Percentiles rank a stretch among this genome's conserved stretches.
Evolutionary conservation across 306 rosid species (phyloP).

Genomic region (Oxytropis ochrocephala): DNA sequence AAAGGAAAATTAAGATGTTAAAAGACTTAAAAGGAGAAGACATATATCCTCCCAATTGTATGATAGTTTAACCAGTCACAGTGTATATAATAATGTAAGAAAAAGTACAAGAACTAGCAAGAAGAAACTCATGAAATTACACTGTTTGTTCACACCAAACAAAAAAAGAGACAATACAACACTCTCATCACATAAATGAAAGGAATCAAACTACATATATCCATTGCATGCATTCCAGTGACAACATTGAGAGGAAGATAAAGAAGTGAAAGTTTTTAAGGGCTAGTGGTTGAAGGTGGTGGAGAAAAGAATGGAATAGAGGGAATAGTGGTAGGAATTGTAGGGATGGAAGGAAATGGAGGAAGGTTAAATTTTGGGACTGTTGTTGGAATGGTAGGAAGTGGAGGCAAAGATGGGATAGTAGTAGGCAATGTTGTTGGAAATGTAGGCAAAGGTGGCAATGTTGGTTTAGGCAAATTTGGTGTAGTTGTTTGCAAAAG

Average conservation of each 20-base stretch:
- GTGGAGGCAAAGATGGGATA: background rate
- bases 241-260: background rate
- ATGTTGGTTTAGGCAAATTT: background rate
- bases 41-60: background rate
- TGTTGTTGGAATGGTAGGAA: background rate
- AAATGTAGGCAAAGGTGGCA: background rate
- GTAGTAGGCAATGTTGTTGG: background rate
- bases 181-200: background rate
- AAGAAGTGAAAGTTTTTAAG: background rate
- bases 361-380: constrained; percentile 1
- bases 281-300: constrained; percentile 26
- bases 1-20: background rate
- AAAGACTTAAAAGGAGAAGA: background rate
- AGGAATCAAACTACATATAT: background rate
- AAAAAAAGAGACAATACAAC: background rate
- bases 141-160: constrained; percentile 6
- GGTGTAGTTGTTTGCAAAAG: constrained; percentile 21
- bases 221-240: background rate
- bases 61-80: background rate
- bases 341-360: constrained; percentile 9
- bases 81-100: background rate
- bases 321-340: constrained; percentile 23
- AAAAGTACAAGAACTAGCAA: background rate
- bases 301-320: constrained; percentile 29
- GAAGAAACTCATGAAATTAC: background rate